phyloP scores from a whole-genome alignment of 306 rosid genomes.

The Mucuna pruriens region DNA sequence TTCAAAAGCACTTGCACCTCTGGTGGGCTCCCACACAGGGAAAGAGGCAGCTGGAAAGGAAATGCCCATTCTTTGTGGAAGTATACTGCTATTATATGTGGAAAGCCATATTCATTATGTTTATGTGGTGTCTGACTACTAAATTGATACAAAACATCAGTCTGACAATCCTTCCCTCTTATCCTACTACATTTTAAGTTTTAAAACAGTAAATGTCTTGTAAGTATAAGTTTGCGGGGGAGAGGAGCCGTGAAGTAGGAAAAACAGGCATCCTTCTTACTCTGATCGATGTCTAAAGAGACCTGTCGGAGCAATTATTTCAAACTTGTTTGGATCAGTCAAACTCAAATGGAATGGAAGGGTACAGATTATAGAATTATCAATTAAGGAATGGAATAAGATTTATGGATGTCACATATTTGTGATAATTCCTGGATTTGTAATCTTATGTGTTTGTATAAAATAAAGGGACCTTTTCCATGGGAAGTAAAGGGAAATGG shows the following conservation, averaged over 20 bases:
- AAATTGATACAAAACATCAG: background rate
- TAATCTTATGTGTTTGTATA: background rate
- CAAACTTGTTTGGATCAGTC: background rate
- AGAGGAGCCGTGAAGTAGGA: background rate
- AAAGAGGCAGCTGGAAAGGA: background rate
- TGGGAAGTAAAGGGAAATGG: background rate
- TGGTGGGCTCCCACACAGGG: background rate
- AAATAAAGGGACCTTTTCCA: background rate
- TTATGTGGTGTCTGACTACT: background rate
- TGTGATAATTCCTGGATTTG: background rate
- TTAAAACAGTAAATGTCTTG: background rate
- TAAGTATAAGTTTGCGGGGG: background rate
- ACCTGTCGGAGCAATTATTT: background rate
- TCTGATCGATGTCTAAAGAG: background rate
- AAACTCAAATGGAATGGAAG: background rate
- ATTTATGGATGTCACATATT: background rate
- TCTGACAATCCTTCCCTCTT: background rate
- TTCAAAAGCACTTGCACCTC: background rate
- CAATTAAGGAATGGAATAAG: background rate
- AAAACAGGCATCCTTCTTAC: background rate
- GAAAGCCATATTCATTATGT: background rate
- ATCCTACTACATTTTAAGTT: background rate
- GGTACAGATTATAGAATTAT: background rate
- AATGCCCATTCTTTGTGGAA: background rate
- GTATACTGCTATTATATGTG: background rate